These are phyloP conservation scores for Rugonectria rugulosa DNA, from an alignment of 2,329 filamentous ascomycete species.

Conservation along the genomic window DNA sequence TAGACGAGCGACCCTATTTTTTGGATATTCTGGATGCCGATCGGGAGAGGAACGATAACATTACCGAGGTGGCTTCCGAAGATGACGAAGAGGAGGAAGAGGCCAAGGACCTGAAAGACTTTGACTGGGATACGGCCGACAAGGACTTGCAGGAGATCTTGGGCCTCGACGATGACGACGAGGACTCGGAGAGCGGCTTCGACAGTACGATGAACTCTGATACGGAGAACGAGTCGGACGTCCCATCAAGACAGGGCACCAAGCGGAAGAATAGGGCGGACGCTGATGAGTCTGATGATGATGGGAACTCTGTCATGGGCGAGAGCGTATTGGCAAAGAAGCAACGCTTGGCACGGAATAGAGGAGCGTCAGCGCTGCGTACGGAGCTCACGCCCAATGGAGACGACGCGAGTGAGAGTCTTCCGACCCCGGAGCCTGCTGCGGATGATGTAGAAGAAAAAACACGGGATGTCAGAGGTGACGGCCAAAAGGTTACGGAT, in stretches of 20 bases:
- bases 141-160: slow-evolving; percentile 81
- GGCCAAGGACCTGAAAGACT: slow-evolving; percentile 58
- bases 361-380: slow-evolving; percentile 56
- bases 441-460: slow-evolving; percentile 36
- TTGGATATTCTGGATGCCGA: slow-evolving; percentile 78
- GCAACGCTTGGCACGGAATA: slow-evolving; percentile 55
- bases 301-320: slow-evolving; percentile 39
- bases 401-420: slow-evolving; percentile 43
- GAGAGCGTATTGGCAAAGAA: slow-evolving; percentile 59
- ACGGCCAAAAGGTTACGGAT: slow-evolving; percentile 42
- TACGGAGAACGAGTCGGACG: slow-evolving; percentile 40
- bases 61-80: slow-evolving; percentile 42
- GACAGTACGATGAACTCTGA: slow-evolving; percentile 38
- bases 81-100: slow-evolving; percentile 43
- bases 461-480: slow-evolving; percentile 14
- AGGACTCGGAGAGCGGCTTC: slow-evolving; percentile 46
- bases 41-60: slow-evolving; percentile 49
- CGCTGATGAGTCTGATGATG: slow-evolving; percentile 44
- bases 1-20: slow-evolving; percentile 82
- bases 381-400: slow-evolving; percentile 53
- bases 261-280: slow-evolving; percentile 45
- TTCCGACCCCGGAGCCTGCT: slow-evolving; percentile 51
- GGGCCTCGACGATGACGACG: slow-evolving; percentile 60
- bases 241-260: slow-evolving; percentile 34
- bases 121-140: slow-evolving; percentile 70